These are phyloP conservation scores for Coemansia guatemalensis DNA, from an alignment of 192 early-diverging fungal species.

Conservation along the genomic window DNA sequence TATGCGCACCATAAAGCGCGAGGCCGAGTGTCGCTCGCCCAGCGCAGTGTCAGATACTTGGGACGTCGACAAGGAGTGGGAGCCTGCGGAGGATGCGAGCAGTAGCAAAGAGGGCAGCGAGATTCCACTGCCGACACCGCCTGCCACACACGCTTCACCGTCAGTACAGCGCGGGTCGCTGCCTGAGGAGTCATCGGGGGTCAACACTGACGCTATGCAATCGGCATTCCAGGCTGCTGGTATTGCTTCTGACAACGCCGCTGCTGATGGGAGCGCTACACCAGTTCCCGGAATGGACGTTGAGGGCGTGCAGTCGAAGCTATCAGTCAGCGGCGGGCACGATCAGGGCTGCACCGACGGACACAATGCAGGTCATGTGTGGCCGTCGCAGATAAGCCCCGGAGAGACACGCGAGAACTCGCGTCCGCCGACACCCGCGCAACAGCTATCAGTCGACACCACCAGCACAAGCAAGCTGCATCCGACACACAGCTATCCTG, in stretches of 20 bases:
- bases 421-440: constrained; percentile 23
- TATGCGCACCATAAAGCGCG: constrained; percentile 16
- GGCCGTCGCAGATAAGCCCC: constrained; percentile 55
- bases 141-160: constrained; percentile 19
- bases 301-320: constrained; percentile 35
- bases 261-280: not conserved
- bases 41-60: constrained; percentile 18
- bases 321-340: constrained; percentile 48
- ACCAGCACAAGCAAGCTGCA: not conserved
- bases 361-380: constrained; percentile 39
- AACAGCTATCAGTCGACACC: not conserved
- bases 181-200: constrained; percentile 1
- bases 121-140: constrained; percentile 21
- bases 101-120: not conserved
- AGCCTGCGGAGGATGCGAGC: constrained; percentile 2
- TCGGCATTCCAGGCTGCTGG: constrained; percentile 16
- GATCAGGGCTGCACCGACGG: constrained; percentile 24
- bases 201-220: constrained; percentile 4
- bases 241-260: not conserved
- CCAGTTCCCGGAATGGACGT: not conserved
- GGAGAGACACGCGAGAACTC: constrained; percentile 37
- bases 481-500: constrained; percentile 17
- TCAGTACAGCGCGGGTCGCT: constrained; percentile 14
- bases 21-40: constrained; percentile 6
- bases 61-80: constrained; percentile 28